Evolutionary conservation across 768 basidiomycete genomes (phyloP).

Genomic region (Boletus pseudopeckii): DNA sequence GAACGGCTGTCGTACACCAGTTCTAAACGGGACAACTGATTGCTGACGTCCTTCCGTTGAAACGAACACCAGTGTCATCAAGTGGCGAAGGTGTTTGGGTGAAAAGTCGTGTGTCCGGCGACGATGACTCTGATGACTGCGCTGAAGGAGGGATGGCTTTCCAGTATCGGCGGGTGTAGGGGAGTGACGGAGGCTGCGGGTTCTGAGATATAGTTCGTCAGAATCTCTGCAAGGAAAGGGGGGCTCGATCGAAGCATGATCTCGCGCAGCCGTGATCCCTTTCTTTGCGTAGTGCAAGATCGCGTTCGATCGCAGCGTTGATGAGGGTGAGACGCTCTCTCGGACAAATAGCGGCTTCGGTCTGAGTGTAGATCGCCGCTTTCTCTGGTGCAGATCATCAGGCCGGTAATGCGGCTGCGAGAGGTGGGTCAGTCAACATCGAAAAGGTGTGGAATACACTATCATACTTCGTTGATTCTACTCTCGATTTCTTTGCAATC

Average conservation of each 20-base stretch:
- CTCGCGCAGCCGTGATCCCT: conserved; percentile 81
- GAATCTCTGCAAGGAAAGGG: neutral
- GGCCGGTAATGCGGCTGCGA: conserved; percentile 42
- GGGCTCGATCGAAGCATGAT: conserved; percentile 37
- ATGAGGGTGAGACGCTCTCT: conserved; percentile 64
- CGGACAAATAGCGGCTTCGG: conserved; percentile 54
- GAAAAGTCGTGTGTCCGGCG: conserved; percentile 18
- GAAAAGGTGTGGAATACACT: too few relatives aligned
- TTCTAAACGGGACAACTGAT: conserved; percentile 46
- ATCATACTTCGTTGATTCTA: conserved; percentile 20
- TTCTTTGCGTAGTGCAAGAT: conserved; percentile 63
- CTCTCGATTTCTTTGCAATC: conserved; percentile 53
- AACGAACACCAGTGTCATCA: conserved; percentile 32
- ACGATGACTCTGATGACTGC: conserved; percentile 30
- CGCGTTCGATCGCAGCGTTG: conserved; percentile 53
- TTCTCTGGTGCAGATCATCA: conserved; percentile 53
- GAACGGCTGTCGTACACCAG: conserved; percentile 29
- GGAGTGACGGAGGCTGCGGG: conserved; percentile 56
- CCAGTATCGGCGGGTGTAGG: conserved; percentile 65
- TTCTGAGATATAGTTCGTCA: conserved; percentile 40
- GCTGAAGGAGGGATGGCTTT: conserved; percentile 50
- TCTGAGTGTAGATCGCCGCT: conserved; percentile 38
- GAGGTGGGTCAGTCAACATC: neutral
- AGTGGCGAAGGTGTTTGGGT: conserved; percentile 16
- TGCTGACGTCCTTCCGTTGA: conserved; percentile 49